Conservation (phyloP, 2,329 filamentous ascomycete genomes). For the Esteya vermicola region DNA sequence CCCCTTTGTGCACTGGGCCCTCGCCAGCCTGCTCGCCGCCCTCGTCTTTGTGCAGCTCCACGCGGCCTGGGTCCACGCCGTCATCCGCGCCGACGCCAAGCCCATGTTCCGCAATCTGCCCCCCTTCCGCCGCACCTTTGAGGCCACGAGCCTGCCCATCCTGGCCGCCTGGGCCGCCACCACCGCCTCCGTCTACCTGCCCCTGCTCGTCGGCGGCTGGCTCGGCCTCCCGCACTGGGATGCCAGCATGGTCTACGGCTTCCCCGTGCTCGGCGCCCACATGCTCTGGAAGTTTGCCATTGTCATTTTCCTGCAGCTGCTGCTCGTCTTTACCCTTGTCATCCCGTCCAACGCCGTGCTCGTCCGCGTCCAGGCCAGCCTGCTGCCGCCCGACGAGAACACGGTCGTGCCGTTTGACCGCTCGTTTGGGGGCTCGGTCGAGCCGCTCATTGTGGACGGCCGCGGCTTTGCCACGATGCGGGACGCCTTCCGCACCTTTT, state of each 20-base stretch:
- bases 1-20: constrained; percentile 20
- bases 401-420: constrained; percentile 85
- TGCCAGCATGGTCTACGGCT: constrained; percentile 19
- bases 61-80: constrained; percentile 72
- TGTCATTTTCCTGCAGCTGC: constrained; percentile 29
- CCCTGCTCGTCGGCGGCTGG: constrained; percentile 28
- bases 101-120: constrained; percentile 59
- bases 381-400: constrained; percentile 69
- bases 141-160: constrained; percentile 55
- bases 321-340: constrained; percentile 46
- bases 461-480: constrained; percentile 55
- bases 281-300: constrained; percentile 31
- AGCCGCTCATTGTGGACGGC: constrained; percentile 60
- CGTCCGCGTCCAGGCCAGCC: constrained; percentile 71
- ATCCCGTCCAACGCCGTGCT: constrained; percentile 67
- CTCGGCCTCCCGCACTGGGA: constrained; percentile 30
- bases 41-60: constrained; percentile 53
- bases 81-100: constrained; percentile 52
- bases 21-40: constrained; percentile 36
- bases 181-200: constrained; percentile 33
- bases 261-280: constrained; percentile 22
- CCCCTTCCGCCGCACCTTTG: constrained; percentile 46
- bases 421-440: constrained; percentile 63
- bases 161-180: constrained; percentile 45
- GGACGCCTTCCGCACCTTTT: constrained; percentile 71